Base-by-base conservation (phyloP, 2,329 filamentous ascomycete genomes). In the Pyrenochaeta sp. region DNA sequence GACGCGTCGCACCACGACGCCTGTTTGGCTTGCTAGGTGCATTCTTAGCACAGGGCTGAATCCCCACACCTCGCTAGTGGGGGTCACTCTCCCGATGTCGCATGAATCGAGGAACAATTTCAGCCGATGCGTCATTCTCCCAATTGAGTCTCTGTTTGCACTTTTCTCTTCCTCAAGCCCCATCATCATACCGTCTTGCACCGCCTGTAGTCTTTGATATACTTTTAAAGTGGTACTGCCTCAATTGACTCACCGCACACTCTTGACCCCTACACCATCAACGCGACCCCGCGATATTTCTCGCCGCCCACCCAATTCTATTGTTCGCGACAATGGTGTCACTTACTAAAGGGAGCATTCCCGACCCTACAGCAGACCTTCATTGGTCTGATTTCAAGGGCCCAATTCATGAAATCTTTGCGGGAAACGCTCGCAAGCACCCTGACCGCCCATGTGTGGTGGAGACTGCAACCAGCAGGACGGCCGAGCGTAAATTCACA, bases 391-490 rank as follows among this genome's bases (percentile, higher is more conserved):
- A 82, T 69, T 90, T 85, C 71, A 74, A 79, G 51, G 87, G 86
- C 29, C 81, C 88, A 12, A 91, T 92, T 64, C 87, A 91, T 66
- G 85, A 90, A 51, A 85, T 87, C 59, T 92, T 92, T 67, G 78
- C 79, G 49, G 74, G 77, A 40, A 90, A 90, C 78, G 91, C 91
- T 7, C 75, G 83, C 69, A 82, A 79, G 56, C 82, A 90, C 67
- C 92, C 92, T 1, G 86, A 91, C 35, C 81, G 86, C 23, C 75
- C 83, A 49, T 91, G 88, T 65, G 87, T 91, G 3, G 81, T 89
- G 2, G 88, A 90, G 68, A 91, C 88, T 4, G 78, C 80, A 4
- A 82, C 81, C 1, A 73, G 66, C 45, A 76, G 68, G 27, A 79
- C 82, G 2, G 82, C 87, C 7, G 80, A 87, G 71, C 82, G 90